Base-by-base conservation (phyloP, 192 early-diverging fungal genomes). In the Jimgerdemannia flammicorona region DNA sequence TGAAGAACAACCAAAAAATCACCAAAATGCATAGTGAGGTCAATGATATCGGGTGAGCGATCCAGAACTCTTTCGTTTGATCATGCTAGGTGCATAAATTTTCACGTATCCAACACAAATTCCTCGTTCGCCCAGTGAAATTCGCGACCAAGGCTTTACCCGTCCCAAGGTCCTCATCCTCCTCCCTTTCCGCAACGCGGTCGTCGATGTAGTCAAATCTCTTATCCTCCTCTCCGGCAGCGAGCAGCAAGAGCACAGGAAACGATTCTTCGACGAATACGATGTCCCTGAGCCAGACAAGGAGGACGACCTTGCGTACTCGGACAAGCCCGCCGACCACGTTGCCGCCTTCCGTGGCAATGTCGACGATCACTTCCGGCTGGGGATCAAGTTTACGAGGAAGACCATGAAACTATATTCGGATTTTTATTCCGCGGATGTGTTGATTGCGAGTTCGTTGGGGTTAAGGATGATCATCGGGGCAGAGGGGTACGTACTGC, bases 91-190 rank as follows among this genome's bases (percentile, higher is more conserved):
- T 64, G 75, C 70, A 78, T 82, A 64, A 59, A 72, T 20, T 4
- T 41, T 42, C 29, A 29, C 29, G 29, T 29, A 29, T 29, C 29
- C 1, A 29, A 29, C 29, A 29, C 29, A 29, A 29, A 29, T 29
- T 29, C 29, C 29, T 29, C 29, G 29, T 29, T 29, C 29, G 29
- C 29, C 29, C 54, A 86, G 90, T 29, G 97, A 99, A 78, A 82
- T 91, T 29, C 90, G 95, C 9, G 98, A 99, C 78, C 97, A 98
- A 81, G 97, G 96, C 43, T 99, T 97, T 70, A 98, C 98, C 4
- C 84, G 96, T 4, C 95, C 98, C 2, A 94, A 93, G 68, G 95
- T 97, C 0, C 83, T 99, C 72, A 94, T 99, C 73, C 71, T 99
- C 3, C 43, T 94, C 40, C 98, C 98, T 4, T 95, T 95, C 81